Base-by-base conservation (phyloP, 371 early-diverging fungal species). In the Mucor racemosus region DNA sequence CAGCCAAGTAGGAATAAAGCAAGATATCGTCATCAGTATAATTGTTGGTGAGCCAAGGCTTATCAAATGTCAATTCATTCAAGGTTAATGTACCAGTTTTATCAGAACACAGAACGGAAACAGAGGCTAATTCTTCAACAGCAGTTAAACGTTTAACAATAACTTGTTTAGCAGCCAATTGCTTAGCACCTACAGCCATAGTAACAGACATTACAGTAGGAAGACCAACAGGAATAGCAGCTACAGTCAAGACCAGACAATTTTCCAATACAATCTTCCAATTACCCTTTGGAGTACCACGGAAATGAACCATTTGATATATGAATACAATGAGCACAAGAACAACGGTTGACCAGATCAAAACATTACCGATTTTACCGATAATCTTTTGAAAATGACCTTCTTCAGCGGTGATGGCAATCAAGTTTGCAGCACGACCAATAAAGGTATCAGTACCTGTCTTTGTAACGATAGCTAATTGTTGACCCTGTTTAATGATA, bases 41-140 rank as follows among this genome's bases (percentile, higher is more conserved):
- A 8, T 84, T 86, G 33, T 83, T 79, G 64, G 86, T 74, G n/a
- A 93, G 86, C 81, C 85, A 95, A 6, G 95, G 95, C 58, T 90
- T 88, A 66, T 77, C 89, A 79, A 95, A 91, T n/a, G 93, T 88
- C 67, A 97, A 87, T 84, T 94, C 90, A 88, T 94, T 94, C 66
- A 89, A 80, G 14, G 97, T 98, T 62, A 98, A 83, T 14, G 98
- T 98, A 63, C 98, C 98, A 5, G 98, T 98, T 84, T 92, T 97
- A 84, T 97, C 98, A 2, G 95, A 93, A 81, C 96, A 97, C 48
- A 97, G 90, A 19, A 95, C 90, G 19, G 93, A 92, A 40, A 95
- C 94, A 8, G 96, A 95, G 1, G 97, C 96, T 76, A 97, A 82
- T 68, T 95, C 95, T 78, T 98, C 98, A 21, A 97, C 94, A 42